These are phyloP conservation scores for Coleophoma crateriformis DNA, from an alignment of 2,329 filamentous ascomycete genomes.

Conservation along the genomic window DNA sequence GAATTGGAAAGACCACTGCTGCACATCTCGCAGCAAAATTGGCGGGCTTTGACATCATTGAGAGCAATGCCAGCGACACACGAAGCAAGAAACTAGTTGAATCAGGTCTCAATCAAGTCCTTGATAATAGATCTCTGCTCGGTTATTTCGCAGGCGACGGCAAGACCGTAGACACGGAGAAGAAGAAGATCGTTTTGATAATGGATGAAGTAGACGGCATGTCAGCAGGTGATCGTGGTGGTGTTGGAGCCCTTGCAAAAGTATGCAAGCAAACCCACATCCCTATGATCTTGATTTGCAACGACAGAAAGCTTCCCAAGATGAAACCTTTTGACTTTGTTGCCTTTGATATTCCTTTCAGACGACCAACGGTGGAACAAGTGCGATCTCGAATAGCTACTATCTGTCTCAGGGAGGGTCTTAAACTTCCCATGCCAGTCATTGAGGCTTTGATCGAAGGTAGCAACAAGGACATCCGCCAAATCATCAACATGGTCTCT, in stretches of 20 bases:
- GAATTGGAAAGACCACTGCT: slow-evolving; percentile 96
- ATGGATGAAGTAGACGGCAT: slow-evolving; percentile 99
- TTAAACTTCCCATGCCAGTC: slow-evolving; percentile 78
- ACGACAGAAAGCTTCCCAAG: slow-evolving; percentile 86
- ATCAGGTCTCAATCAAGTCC: slow-evolving; percentile 76
- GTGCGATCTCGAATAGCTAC: slow-evolving; percentile 91
- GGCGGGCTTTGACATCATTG: slow-evolving; percentile 88
- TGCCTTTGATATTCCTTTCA: slow-evolving; percentile 80
- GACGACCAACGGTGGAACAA: slow-evolving; percentile 83
- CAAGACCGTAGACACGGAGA: slow-evolving; percentile 70
- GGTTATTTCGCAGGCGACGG: slow-evolving; percentile 86
- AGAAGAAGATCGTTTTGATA: slow-evolving; percentile 92
- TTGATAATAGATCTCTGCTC: slow-evolving; percentile 88
- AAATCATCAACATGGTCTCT: slow-evolving; percentile 98
- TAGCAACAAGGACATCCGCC: slow-evolving; percentile 90
- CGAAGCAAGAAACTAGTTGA: slow-evolving; percentile 96
- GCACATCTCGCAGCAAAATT: slow-evolving; percentile 90
- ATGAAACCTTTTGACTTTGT: slow-evolving; percentile 97
- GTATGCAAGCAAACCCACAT: slow-evolving; percentile 94
- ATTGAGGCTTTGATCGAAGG: slow-evolving; percentile 94
- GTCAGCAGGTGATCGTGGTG: slow-evolving; percentile 93
- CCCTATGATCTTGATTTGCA: slow-evolving; percentile 96
- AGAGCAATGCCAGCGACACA: slow-evolving; percentile 93
- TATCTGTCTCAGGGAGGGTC: slow-evolving; percentile 84
- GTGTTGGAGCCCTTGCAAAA: slow-evolving; percentile 88